phyloP scores from a whole-genome alignment of 1,139 yeast genomes.

The Taiozyma sp. region DNA sequence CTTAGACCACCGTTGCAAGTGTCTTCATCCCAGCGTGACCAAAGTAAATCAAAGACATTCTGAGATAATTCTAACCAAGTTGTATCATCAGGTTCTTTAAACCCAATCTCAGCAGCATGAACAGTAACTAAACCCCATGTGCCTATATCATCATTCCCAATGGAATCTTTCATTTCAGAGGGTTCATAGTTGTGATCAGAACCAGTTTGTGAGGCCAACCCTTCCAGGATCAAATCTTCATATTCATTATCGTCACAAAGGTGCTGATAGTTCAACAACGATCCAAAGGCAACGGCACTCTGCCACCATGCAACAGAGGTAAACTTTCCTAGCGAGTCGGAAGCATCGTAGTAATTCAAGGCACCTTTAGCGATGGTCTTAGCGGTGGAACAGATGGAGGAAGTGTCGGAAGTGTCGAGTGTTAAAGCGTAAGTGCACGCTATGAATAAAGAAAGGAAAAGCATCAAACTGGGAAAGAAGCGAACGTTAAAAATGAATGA shows the following conservation, averaged over 20 bases:
- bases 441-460: background rate
- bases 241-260: conserved; percentile 61
- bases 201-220: conserved; percentile 66
- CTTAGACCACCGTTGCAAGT: conserved; percentile 74
- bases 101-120: conserved; percentile 65
- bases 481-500: background rate
- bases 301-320: conserved; percentile 88
- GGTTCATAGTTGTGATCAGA: conserved; percentile 68
- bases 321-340: conserved; percentile 56
- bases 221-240: conserved; percentile 48
- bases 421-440: background rate
- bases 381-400: conserved; percentile 44
- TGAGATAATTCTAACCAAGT: conserved; percentile 70
- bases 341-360: conserved; percentile 69
- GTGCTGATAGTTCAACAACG: conserved; percentile 62
- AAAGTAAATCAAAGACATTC: conserved; percentile 75
- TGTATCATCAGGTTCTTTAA: conserved; percentile 29
- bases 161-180: conserved; percentile 66
- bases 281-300: conserved; percentile 87
- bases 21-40: conserved; percentile 63
- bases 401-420: conserved; percentile 22
- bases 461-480: background rate
- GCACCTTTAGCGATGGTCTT: conserved; percentile 57
- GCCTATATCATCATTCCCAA: conserved; percentile 92
- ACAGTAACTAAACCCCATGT: conserved; percentile 86